These are phyloP conservation scores for Didymella pinodella DNA, from an alignment of 2,329 filamentous ascomycete species.

Conservation along the genomic window DNA sequence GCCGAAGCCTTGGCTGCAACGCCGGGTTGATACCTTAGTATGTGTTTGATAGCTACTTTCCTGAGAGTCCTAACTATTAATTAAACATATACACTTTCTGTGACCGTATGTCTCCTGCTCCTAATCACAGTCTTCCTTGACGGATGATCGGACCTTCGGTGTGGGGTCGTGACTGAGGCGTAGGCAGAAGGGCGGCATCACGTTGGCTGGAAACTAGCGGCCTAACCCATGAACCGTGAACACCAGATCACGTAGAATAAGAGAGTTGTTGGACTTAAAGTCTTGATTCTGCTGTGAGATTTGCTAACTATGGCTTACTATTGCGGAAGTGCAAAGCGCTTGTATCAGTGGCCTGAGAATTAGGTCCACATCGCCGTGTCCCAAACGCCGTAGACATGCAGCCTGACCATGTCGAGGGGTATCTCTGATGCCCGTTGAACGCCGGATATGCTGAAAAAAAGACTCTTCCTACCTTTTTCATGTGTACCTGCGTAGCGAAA, in stretches of 20 bases:
- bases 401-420: slow-evolving; percentile 18
- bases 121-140: too few relatives aligned
- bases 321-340: background rate
- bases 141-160: too few relatives aligned
- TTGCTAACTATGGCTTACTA: background rate
- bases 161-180: background rate
- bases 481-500: background rate
- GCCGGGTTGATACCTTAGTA: background rate
- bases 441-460: slow-evolving; percentile 12
- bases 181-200: background rate
- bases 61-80: background rate
- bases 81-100: background rate
- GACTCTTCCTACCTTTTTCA: background rate
- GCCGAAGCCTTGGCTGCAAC: background rate
- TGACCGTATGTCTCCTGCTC: background rate
- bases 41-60: background rate
- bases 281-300: background rate
- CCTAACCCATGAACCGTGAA: background rate
- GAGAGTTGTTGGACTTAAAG: background rate
- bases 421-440: slow-evolving; percentile 19
- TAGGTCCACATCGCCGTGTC: background rate
- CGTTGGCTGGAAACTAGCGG: background rate
- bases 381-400: slow-evolving; percentile 21
- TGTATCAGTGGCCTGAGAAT: background rate
- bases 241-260: background rate